A percentile compares a stretch with the other conserved stretches of the same genome.
Evolutionary conservation across 768 basidiomycete species (phyloP).

Genomic region (Fistulinella prunicolor): DNA sequence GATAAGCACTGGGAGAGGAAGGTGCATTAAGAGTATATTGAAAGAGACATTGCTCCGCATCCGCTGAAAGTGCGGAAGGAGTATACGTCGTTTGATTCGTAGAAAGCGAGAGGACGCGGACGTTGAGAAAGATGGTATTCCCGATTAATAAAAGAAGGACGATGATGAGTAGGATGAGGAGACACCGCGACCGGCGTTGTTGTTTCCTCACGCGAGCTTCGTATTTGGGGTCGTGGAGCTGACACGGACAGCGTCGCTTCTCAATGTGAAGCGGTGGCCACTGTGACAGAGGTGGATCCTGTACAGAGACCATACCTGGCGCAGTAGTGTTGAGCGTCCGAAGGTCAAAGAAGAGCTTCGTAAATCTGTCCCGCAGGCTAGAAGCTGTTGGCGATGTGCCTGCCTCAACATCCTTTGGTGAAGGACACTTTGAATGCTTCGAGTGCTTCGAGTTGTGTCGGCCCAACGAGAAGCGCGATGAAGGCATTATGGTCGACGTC

Average conservation of each 20-base stretch:
- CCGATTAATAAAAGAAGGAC: conserved; percentile 43
- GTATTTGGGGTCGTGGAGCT: conserved; percentile 18
- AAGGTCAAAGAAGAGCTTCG: conserved; percentile 37
- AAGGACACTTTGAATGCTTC: neutral
- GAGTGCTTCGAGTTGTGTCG: conserved; percentile 11
- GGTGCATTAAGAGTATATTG: conserved; percentile 47
- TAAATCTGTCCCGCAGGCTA: conserved; percentile 33
- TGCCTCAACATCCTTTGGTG: conserved; percentile 27
- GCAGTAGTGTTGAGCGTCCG: conserved; percentile 27
- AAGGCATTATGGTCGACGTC: conserved; percentile 35
- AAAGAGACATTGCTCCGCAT: conserved; percentile 43
- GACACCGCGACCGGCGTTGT: conserved; percentile 30
- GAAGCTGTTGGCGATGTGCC: conserved; percentile 17
- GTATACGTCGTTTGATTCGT: conserved; percentile 24
- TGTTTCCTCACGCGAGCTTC: conserved; percentile 22
- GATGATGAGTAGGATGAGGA: conserved; percentile 35
- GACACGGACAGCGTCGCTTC: conserved; percentile 31
- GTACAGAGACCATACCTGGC: conserved; percentile 25
- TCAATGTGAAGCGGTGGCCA: conserved; percentile 43
- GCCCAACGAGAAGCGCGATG: conserved; percentile 29
- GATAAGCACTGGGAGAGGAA: conserved; percentile 40
- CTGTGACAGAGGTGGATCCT: conserved; percentile 20
- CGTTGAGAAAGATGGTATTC: conserved; percentile 38
- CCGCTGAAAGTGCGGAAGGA: conserved; percentile 33
- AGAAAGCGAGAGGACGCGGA: conserved; percentile 30